A percentile compares a stretch with the other conserved stretches of the same genome.
Evolutionary conservation across 2,329 filamentous ascomycete genomes (phyloP).

Genomic region (Alternaria gansuensis): DNA sequence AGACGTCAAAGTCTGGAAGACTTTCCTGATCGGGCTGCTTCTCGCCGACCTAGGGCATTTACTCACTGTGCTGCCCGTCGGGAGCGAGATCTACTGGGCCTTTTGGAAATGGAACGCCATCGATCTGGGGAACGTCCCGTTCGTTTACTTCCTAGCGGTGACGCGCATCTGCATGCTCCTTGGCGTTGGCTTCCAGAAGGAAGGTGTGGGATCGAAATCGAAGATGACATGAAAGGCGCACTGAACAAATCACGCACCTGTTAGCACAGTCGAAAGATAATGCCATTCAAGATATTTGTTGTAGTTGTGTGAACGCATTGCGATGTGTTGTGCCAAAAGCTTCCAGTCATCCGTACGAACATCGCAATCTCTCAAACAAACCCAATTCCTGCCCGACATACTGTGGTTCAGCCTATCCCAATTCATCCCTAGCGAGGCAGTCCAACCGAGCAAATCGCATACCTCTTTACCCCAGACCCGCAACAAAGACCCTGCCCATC

Average conservation of each 20-base stretch:
- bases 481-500: conserved; percentile 19
- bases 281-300: neutral
- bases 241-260: neutral
- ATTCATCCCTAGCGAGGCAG: conserved; percentile 12
- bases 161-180: conserved; percentile 39
- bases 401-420: conserved; percentile 1
- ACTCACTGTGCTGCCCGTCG: conserved; percentile 69
- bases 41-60: conserved; percentile 81
- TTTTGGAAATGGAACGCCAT: conserved; percentile 71
- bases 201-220: conserved; percentile 12
- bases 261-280: neutral
- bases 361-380: conserved; percentile 19
- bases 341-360: conserved; percentile 3
- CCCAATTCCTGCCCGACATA: conserved; percentile 4
- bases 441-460: conserved; percentile 20
- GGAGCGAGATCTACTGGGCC: conserved; percentile 70
- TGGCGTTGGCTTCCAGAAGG: conserved; percentile 37
- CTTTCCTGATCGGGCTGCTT: conserved; percentile 71
- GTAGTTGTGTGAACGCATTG: neutral
- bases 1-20: conserved; percentile 74
- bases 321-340: neutral
- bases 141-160: conserved; percentile 71
- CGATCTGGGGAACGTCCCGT: conserved; percentile 73
- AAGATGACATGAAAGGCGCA: conserved; percentile 25
- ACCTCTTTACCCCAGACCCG: conserved; percentile 28